Percentiles rank a stretch among this genome's conserved stretches.
Evolutionary conservation across 2,329 filamentous ascomycete species (phyloP).

Genomic region (Pezicula neosporulosa): DNA sequence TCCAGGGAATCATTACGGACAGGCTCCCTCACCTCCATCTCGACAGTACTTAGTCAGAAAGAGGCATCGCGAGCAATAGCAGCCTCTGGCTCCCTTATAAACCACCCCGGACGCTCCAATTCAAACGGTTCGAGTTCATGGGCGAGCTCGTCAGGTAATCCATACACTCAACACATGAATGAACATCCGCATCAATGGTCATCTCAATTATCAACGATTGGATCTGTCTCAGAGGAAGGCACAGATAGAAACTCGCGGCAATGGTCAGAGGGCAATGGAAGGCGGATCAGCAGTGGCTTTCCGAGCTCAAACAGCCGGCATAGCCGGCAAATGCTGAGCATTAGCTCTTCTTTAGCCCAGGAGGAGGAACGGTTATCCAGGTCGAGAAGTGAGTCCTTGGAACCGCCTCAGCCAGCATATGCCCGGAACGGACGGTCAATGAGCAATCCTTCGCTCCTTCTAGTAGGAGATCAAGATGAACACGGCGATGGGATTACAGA

Average conservation of each 20-base stretch:
- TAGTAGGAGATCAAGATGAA: constrained; percentile 58
- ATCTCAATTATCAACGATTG: constrained; percentile 60
- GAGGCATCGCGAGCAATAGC: constrained; percentile 25
- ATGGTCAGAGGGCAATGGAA: constrained; percentile 34
- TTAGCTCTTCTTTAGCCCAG: constrained; percentile 43
- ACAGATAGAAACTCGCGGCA: constrained; percentile 45
- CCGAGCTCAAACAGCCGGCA: constrained; percentile 44
- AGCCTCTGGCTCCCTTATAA: constrained; percentile 23
- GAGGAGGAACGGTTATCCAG: constrained; percentile 15
- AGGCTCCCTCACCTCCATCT: constrained; percentile 53
- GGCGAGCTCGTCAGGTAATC: constrained; percentile 24
- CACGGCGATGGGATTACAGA: constrained; percentile 62
- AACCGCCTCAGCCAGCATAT: constrained; percentile 45
- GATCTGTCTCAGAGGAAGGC: constrained; percentile 56
- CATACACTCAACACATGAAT: constrained; percentile 38
- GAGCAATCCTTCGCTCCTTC: constrained; percentile 34
- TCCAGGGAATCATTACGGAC: constrained; percentile 51
- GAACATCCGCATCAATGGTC: constrained; percentile 57
- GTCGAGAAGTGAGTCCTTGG: constrained; percentile 35
- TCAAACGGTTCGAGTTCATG: constrained; percentile 27
- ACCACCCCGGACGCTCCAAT: constrained; percentile 16
- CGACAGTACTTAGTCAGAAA: constrained; percentile 41
- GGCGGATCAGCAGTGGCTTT: constrained; percentile 44
- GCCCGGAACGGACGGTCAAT: constrained; percentile 29
- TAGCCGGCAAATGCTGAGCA: constrained; percentile 53